Percentiles rank a stretch among this genome's conserved stretches.
These are phyloP conservation scores for Fusarium camptoceras DNA, from an alignment of 2,329 filamentous ascomycete species.

Conservation along the genomic window DNA sequence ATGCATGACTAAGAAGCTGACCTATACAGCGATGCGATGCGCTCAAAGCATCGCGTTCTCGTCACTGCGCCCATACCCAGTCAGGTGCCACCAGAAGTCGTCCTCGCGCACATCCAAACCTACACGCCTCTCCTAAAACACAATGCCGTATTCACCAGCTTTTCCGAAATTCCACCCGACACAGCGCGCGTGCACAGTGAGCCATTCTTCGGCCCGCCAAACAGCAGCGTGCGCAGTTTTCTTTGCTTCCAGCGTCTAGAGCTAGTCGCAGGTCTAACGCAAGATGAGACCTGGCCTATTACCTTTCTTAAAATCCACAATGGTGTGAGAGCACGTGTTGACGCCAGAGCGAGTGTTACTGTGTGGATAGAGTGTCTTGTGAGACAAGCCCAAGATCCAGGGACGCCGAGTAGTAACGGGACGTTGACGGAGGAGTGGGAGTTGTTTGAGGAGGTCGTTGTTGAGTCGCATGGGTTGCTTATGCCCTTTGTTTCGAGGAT, in stretches of 20 bases:
- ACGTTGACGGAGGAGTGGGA: slow-evolving; percentile 33
- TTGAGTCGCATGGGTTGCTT: slow-evolving; percentile 26
- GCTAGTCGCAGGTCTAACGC: slow-evolving; percentile 17
- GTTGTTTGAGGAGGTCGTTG: slow-evolving; percentile 22
- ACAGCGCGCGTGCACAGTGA: slow-evolving; percentile 11
- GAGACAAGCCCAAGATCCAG: slow-evolving; percentile 13
- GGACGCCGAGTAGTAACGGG: slow-evolving; percentile 10
- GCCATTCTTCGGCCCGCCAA: slow-evolving; percentile 25
- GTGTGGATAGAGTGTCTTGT: slow-evolving; percentile 32
- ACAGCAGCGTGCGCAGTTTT: slow-evolving; percentile 24
- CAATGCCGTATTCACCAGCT: slow-evolving; percentile 23
- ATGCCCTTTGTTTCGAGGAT: slow-evolving; percentile 34
- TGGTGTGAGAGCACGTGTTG: slow-evolving; percentile 26
- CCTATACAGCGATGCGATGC: slow-evolving; percentile 14
- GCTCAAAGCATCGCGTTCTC: slow-evolving; percentile 23
- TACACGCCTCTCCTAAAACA: slow-evolving; percentile 24
- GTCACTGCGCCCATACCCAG: slow-evolving; percentile 31
- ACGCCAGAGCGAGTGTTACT: slow-evolving; percentile 20
- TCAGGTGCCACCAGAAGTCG: slow-evolving; percentile 29
- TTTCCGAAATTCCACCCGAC: slow-evolving; percentile 17
- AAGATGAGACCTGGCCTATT: slow-evolving; percentile 24
- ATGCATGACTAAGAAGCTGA: slow-evolving; percentile 17
- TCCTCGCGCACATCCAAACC: slow-evolving; percentile 30
- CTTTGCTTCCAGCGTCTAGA: background rate
- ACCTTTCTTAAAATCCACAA: slow-evolving; percentile 29